A percentile compares a stretch with the other conserved stretches of the same genome.
Conservation (phyloP, 805 yeast genomes). For the Schwanniomyces pseudopolymorphus region DNA sequence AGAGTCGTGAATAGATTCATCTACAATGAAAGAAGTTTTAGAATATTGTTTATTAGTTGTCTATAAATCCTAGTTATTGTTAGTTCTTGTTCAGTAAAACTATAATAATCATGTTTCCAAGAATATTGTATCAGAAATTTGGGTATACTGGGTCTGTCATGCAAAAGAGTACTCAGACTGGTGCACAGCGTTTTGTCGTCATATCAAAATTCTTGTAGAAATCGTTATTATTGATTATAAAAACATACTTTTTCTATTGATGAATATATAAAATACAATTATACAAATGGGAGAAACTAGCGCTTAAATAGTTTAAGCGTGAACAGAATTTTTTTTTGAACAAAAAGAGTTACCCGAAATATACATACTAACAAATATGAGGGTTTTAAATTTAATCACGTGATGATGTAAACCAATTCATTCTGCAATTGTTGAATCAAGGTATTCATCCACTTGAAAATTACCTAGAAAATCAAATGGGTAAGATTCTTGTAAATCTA, state of each 20-base stretch:
- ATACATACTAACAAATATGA: background rate
- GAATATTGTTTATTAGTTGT: background rate
- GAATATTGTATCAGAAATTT: conserved; percentile 37
- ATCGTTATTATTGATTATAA: background rate
- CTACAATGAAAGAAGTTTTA: background rate
- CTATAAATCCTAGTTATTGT: background rate
- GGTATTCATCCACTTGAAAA: background rate
- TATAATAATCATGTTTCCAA: background rate
- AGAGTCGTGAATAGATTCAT: too few relatives aligned
- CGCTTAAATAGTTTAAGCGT: background rate
- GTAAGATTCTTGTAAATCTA: conserved; percentile 1
- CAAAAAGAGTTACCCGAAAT: background rate
- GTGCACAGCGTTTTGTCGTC: conserved; percentile 55
- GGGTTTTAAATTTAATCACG: background rate
- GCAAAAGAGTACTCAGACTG: conserved; percentile 49
- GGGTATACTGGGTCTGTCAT: conserved; percentile 50
- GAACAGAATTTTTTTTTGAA: background rate
- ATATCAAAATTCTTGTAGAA: conserved; percentile 11
- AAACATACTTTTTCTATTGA: background rate
- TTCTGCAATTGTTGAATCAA: background rate
- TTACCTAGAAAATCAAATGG: background rate
- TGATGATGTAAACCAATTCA: background rate
- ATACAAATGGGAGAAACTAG: background rate
- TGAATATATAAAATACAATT: background rate
- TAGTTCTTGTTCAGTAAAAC: background rate